Evolutionary conservation across 2,329 filamentous ascomycete genomes (phyloP), one percentile per base, ranked within the genome.

Genomic region (Didymella pinodella): DNA sequence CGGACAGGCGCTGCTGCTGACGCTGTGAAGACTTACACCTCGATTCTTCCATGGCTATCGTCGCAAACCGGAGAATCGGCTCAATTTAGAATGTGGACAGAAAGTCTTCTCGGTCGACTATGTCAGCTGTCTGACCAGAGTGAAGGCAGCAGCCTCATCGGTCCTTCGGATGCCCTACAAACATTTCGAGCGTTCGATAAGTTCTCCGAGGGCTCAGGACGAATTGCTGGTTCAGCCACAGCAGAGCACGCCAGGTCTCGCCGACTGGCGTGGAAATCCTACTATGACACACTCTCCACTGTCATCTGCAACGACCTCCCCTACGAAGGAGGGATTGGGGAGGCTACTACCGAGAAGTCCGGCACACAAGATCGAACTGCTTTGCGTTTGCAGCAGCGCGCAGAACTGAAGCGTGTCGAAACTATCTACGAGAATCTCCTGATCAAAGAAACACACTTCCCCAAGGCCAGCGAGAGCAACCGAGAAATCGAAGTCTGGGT

Each of bases 401-500:
- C 86, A 26, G 94, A 98, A 78, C 77, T 97, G 52, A 91, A 92
- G 73, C 86, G 85, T 50, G 89, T 93, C 10, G 92, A 98, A 76
- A 78, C 85, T 1, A 85, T 88, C 8, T 98, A 96, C 73, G 93
- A 97, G 75, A 84, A 84, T 16, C 81, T 95, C 4, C 80, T 99
- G 26, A 82, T 97, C 4, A 85, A 85, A 56, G 92, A 96, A 73
- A 91, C 90, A 0, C 83, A 85, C 28, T 99, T 99, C 68, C 95
- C 95, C 0, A 90, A 88, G 66, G 93, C 95, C 0, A 89, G 91
- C 41, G 88, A 95, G 69, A 84, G 86, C 50, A 92, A 93, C 57
- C 81, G 85, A 44, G 90, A 94, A 71, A 86, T 98, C 2, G 94
- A 98, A 74, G 81, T 82, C 8, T 98, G 95, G 83, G 88, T 93